Evolutionary conservation across 2,329 filamentous ascomycete genomes (phyloP).

Genomic region (Madurella fahalii): DNA sequence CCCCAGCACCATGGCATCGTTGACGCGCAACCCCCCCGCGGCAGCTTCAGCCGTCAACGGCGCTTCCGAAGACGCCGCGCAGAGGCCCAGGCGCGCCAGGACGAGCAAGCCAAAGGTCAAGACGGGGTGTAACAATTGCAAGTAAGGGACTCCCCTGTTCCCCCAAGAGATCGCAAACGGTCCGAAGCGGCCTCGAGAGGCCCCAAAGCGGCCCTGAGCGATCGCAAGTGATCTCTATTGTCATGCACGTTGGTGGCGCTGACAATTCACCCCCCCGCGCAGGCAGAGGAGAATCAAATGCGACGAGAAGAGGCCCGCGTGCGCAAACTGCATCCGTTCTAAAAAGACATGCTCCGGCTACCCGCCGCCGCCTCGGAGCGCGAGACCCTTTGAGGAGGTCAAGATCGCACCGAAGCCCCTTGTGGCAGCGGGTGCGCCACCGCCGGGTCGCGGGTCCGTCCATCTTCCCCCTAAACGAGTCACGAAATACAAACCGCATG

Average conservation of each 20-base stretch:
- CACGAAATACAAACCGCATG: conserved; percentile 30
- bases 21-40: conserved; percentile 2
- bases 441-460: conserved; percentile 22
- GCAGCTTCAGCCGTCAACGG: conserved; percentile 6
- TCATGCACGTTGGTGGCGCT: conserved; percentile 9
- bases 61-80: conserved; percentile 24
- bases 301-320: conserved; percentile 59
- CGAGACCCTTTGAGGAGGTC: conserved; percentile 44
- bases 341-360: conserved; percentile 59
- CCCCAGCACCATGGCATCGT: conserved; percentile 5
- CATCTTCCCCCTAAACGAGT: conserved; percentile 23
- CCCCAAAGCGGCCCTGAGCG: too few relatives aligned
- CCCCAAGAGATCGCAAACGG: background rate
- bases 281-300: conserved; percentile 63
- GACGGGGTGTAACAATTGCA: conserved; percentile 65
- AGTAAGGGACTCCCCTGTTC: conserved; percentile 44
- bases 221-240: background rate
- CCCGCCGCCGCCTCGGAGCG: conserved; percentile 50
- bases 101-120: conserved; percentile 60
- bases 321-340: conserved; percentile 56
- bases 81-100: conserved; percentile 42
- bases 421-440: conserved; percentile 17
- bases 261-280: conserved; percentile 14
- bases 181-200: too few relatives aligned
- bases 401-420: conserved; percentile 48